Evolutionary conservation across 1,139 yeast genomes (phyloP), one percentile per base, ranked within the genome.

Genomic region (Lodderomyces parapsilosis): DNA sequence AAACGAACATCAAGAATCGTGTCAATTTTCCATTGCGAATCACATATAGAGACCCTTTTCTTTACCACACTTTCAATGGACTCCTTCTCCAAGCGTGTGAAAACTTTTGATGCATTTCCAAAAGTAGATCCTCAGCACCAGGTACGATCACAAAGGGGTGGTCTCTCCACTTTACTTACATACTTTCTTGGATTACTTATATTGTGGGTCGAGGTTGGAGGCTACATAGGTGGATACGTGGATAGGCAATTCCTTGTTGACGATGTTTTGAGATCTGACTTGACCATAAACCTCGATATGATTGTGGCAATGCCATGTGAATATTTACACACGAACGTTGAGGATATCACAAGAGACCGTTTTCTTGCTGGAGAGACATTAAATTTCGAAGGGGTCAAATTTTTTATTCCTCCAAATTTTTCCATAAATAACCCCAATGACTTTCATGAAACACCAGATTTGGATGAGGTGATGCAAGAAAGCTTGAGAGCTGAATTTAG

Each of bases 21-120:
- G 27, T 24, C 27, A 24, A 24, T n/a, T n/a, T n/a, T n/a, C n/a
- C n/a, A n/a, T n/a, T n/a, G n/a, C n/a, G n/a, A n/a, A n/a, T n/a
- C n/a, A n/a, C n/a, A n/a, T n/a, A n/a, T n/a, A n/a, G n/a, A n/a
- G n/a, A n/a, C n/a, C n/a, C n/a, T n/a, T 30, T 14, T 14, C 19
- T 4, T 14, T 4, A n/a, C 19, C 11, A 14, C 17, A 14, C 33
- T 8, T 8, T 14, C n/a, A 8, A 17, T 30, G 33, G 19, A 30
- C 19, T 4, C 35, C 35, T 32, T 32, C 11, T 34, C 73, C 19
- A 62, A 52, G 35, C 61, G 51, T 48, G 80, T 85, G 41, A 71
- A 78, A 54, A 76, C 90, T 7, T 88, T 89, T 62, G 96, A 89
- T 70, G 96, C 96, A 28, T 89, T 89, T 56, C 91, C 98, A 17